phyloP scores from a whole-genome alignment of 169 alveolate genomes.

The Sarcocystis neurona region DNA sequence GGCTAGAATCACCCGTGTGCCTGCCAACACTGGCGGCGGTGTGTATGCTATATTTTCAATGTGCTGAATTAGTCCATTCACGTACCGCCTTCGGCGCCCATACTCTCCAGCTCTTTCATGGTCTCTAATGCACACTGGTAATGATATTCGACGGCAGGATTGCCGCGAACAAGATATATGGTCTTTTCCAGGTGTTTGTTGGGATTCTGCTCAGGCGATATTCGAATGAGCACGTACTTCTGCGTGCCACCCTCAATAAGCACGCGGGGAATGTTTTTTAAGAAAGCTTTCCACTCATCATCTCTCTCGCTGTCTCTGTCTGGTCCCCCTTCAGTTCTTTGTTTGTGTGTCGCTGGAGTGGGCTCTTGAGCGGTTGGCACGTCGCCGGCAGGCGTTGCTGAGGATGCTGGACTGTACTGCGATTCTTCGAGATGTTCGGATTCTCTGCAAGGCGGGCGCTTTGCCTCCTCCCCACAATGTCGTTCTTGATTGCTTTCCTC shows the following conservation, averaged over 20 bases:
- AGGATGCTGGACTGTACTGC: too few relatives aligned
- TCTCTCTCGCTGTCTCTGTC: too few relatives aligned
- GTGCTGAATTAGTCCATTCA: neutral
- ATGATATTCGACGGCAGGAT: conserved; percentile 60
- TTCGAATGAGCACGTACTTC: conserved; percentile 51
- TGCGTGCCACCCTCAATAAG: conserved; percentile 55
- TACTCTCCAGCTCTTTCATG: conserved; percentile 38
- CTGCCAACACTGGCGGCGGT: too few relatives aligned
- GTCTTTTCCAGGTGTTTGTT: neutral
- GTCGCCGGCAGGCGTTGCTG: too few relatives aligned
- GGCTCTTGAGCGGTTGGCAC: too few relatives aligned
- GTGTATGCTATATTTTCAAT: too few relatives aligned
- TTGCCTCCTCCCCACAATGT: too few relatives aligned
- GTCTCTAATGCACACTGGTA: conserved; percentile 62
- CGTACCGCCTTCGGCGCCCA: conserved; percentile 13
- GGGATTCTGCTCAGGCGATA: conserved; percentile 35
- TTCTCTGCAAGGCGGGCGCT: too few relatives aligned
- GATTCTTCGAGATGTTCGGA: neutral
- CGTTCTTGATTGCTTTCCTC: neutral
- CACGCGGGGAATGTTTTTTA: conserved; percentile 4
- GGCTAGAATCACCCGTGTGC: too few relatives aligned
- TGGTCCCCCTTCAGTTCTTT: too few relatives aligned
- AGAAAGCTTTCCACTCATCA: neutral
- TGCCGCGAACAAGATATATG: conserved; percentile 58
- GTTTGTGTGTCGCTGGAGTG: neutral